Conservation (phyloP, 2,329 filamentous ascomycete genomes). For the Cladophialophora psammophila region DNA sequence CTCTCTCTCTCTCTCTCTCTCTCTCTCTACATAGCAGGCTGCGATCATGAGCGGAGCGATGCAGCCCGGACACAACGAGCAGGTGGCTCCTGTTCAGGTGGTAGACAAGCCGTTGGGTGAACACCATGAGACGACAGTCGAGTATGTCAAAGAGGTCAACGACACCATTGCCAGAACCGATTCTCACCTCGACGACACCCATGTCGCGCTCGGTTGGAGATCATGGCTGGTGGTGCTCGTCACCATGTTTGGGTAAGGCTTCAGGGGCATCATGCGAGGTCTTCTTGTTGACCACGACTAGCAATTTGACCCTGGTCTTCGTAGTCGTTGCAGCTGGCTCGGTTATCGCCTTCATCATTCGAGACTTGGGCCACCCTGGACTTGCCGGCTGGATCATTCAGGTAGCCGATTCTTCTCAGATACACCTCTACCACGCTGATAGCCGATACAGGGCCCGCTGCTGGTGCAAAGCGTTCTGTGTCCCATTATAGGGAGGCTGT, state of each 20-base stretch:
- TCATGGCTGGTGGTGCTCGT: conserved; percentile 55
- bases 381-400: conserved; percentile 32
- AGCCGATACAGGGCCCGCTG: conserved; percentile 55
- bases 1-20: background rate
- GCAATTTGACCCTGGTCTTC: conserved; percentile 62
- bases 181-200: conserved; percentile 11
- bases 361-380: conserved; percentile 10
- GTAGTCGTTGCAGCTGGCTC: conserved; percentile 64
- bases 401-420: background rate
- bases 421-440: background rate
- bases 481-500: conserved; percentile 63
- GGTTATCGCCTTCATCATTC: conserved; percentile 61
- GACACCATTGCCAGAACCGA: conserved; percentile 14
- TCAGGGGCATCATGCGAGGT: background rate
- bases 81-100: background rate
- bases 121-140: conserved; percentile 9
- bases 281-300: background rate
- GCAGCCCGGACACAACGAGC: conserved; percentile 1
- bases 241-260: conserved; percentile 53
- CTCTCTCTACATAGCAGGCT: background rate
- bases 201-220: conserved; percentile 10
- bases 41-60: conserved; percentile 4
- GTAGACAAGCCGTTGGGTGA: conserved; percentile 12
- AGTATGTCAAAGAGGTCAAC: conserved; percentile 20
- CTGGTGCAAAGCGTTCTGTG: conserved; percentile 65